Evolutionary conservation across 1,284 basidiomycete genomes (phyloP), one percentile per base, ranked within the genome.

Genomic region (Macrocystidia cucumis): DNA sequence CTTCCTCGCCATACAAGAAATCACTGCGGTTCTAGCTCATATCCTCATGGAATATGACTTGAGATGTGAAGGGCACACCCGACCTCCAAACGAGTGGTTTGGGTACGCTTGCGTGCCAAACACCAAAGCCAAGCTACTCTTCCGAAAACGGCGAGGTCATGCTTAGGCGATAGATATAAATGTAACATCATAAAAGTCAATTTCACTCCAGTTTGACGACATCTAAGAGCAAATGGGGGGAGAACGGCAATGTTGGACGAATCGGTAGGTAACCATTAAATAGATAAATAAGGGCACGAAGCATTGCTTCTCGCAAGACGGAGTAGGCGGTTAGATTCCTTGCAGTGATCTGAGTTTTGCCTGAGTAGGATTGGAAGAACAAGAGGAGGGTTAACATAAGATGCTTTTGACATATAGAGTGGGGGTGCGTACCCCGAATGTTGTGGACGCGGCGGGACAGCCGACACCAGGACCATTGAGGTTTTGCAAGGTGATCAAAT

Each of bases 371-470:
- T n/a, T n/a, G n/a, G n/a, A n/a, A n/a, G n/a, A n/a, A n/a, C n/a
- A n/a, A n/a, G n/a, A n/a, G n/a, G n/a, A n/a, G n/a, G n/a, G n/a
- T n/a, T n/a, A n/a, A n/a, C n/a, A n/a, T n/a, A n/a, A n/a, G n/a
- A n/a, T n/a, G n/a, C n/a, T n/a, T n/a, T n/a, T n/a, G n/a, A n/a
- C n/a, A n/a, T n/a, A n/a, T n/a, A 39, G 29, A 23, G 18, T 22
- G 36, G 34, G 24, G 19, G n/a, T 18, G 17, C 28, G 29, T 20
- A 33, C 54, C 9, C 48, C 27, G 30, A 73, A 63, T 2, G 71
- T 74, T 0, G 70, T 73, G 7, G 68, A 63, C 5, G 62, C 56
- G 17, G 65, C 65, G 4, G 74, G 72, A 49, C 74, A 77, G n/a
- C 74, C 73, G 11, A 59, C 46, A 16, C 72, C 74, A 5, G 69